Percentiles rank a stretch among this genome's conserved stretches.
Conservation (phyloP, 176 grass and related monocot genomes). For the Triticum timopheevii region DNA sequence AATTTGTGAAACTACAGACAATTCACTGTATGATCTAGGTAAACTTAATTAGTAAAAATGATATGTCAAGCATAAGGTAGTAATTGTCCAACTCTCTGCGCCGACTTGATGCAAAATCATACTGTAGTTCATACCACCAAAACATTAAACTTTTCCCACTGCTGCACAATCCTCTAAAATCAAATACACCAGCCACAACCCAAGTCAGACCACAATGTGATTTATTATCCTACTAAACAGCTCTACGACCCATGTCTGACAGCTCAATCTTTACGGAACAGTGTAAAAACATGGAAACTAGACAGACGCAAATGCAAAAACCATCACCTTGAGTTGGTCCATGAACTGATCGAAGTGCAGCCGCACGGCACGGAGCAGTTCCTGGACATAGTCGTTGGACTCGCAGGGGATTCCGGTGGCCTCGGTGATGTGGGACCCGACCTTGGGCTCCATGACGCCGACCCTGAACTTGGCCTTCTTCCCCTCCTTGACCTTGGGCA, state of each 20-base stretch:
- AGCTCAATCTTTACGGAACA: background rate
- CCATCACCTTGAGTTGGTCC: slow-evolving; percentile 66
- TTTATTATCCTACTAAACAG: background rate
- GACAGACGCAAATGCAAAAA: background rate
- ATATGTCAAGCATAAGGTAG: background rate
- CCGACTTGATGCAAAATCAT: background rate
- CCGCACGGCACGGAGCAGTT: slow-evolving; percentile 69
- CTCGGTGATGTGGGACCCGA: slow-evolving; percentile 73
- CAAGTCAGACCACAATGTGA: background rate
- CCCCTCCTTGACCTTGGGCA: slow-evolving; percentile 63
- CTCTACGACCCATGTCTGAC: background rate
- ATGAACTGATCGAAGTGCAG: slow-evolving; percentile 68
- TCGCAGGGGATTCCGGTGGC: slow-evolving; percentile 74
- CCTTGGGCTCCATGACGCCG: slow-evolving; percentile 67
- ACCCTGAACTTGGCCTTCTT: slow-evolving; percentile 81
- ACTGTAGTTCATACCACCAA: background rate
- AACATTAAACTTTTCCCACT: background rate
- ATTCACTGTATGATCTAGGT: background rate
- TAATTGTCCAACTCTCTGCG: background rate
- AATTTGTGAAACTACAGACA: background rate
- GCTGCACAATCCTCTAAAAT: background rate
- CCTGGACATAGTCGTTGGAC: slow-evolving; percentile 71
- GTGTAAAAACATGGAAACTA: background rate
- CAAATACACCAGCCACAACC: background rate
- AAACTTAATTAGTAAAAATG: background rate